Base-by-base conservation (phyloP, 2,329 filamentous ascomycete genomes). In the Fusarium stilboides region DNA sequence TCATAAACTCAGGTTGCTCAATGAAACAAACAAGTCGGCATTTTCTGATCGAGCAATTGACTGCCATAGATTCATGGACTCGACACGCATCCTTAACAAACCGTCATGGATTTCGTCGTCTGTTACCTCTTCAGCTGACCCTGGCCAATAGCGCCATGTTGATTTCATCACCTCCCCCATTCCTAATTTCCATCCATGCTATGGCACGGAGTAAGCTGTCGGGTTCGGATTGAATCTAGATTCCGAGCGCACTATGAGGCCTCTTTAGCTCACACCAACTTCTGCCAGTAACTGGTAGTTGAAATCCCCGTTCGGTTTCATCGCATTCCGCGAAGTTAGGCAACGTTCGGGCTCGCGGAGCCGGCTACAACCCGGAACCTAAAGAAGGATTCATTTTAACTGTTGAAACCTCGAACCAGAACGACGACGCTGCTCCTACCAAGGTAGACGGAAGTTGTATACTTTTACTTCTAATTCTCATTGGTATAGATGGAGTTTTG, bases 201-300 rank as follows among this genome's bases (percentile, higher is more conserved):
- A 49, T 43, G 19, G 28, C 15, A 49, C 43, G 37, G 42, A 20
- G 52, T 71, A 52, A 71, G 47, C 52, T 20, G 20, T 72, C 56
- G 69, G 66, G 44, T 46, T 72, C 62, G 69, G 69, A 53, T 61
- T 36, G 50, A 57, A 24, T 57, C 37, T 42, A 53, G 43, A 63
- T 36, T 47, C 69, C 66, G 69, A 72, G 46, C 50, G 10, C 10
- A 31, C 28, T 31, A 12, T 13, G 10, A 9, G 9, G 12, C 28
- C 26, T 10, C 8, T 31, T 31, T 31, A 31, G 28, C 28, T 13
- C 28, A 31, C 28, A 31, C 10, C 28, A 31, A 31, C 28, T 31
- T 13, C 10, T 31, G 28, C 10, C 28, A 31, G 28, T 24, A 24
- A 24, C 22, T 24, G 22, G 13, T 3, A 13, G 9, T 31, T 31